These are phyloP conservation scores for Pestalotiopsis sp. DNA, from an alignment of 2,329 filamentous ascomycete genomes.

Conservation along the genomic window DNA sequence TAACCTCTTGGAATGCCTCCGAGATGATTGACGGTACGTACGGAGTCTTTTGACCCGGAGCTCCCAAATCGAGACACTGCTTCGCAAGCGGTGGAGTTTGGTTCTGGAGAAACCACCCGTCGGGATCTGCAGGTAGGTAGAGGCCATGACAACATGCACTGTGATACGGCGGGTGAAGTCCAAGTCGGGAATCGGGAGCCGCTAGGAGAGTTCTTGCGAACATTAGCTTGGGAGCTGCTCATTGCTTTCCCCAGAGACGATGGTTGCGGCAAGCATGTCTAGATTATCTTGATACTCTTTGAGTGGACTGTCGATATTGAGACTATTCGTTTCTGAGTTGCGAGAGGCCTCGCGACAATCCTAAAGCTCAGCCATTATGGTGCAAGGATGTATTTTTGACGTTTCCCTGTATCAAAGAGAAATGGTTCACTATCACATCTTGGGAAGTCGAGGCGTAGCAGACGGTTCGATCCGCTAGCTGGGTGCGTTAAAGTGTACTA, in stretches of 20 bases:
- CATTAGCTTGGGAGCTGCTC: not conserved
- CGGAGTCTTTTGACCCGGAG: not conserved
- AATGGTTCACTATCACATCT: not conserved
- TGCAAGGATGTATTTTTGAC: too few relatives aligned
- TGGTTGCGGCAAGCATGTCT: not conserved
- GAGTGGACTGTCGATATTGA: too few relatives aligned
- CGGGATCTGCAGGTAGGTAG: not conserved
- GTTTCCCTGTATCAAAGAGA: too few relatives aligned
- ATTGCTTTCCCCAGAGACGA: not conserved
- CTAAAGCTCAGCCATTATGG: too few relatives aligned
- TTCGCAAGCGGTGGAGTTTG: not conserved
- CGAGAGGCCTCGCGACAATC: too few relatives aligned
- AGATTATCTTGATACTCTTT: too few relatives aligned
- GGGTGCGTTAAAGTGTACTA: not conserved
- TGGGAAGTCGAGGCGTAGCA: conserved; percentile 1
- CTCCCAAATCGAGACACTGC: not conserved
- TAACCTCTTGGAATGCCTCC: too few relatives aligned
- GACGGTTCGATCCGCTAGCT: conserved; percentile 1
- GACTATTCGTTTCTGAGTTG: too few relatives aligned
- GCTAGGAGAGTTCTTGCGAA: not conserved
- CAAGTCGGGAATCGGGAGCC: not conserved
- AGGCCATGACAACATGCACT: not conserved
- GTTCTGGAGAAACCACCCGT: not conserved
- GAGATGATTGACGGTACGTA: not conserved
- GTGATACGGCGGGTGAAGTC: not conserved